Percentiles rank a stretch among this genome's conserved stretches.
Evolutionary conservation across 2,329 filamentous ascomycete genomes (phyloP).

Genomic region (Aspergillus alliaceus): DNA sequence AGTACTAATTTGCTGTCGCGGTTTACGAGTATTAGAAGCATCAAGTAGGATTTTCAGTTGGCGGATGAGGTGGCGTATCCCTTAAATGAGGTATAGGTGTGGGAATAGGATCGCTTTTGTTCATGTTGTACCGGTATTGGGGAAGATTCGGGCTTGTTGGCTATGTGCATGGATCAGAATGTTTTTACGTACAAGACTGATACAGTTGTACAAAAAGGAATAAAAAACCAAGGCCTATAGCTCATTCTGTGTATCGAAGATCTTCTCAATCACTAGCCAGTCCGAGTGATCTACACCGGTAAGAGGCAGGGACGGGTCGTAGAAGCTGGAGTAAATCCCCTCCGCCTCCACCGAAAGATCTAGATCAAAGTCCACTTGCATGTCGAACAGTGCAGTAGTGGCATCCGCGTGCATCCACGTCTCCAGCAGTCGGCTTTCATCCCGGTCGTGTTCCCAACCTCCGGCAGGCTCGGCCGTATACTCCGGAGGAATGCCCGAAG

Average conservation of each 20-base stretch:
- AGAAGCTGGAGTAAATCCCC: constrained; percentile 23
- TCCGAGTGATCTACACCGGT: constrained; percentile 23
- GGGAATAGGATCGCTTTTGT: too few relatives aligned
- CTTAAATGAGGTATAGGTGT: neutral
- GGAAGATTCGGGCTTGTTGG: too few relatives aligned
- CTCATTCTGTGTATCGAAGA: constrained; percentile 9
- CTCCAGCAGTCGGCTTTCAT: constrained; percentile 16
- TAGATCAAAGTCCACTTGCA: constrained; percentile 15
- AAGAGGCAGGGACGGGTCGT: constrained; percentile 19
- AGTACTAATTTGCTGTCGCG: neutral
- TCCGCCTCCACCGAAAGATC: constrained; percentile 20
- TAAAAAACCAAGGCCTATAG: neutral
- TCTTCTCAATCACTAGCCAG: constrained; percentile 25
- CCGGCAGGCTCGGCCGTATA: neutral
- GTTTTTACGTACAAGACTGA: neutral
- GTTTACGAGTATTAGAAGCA: neutral
- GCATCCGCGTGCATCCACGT: constrained; percentile 5
- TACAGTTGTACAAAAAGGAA: neutral
- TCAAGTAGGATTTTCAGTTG: neutral
- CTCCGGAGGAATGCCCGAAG: neutral
- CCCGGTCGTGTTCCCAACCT: neutral
- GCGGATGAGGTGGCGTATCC: neutral
- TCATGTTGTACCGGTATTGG: too few relatives aligned
- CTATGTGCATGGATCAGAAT: too few relatives aligned
- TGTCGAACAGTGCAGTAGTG: constrained; percentile 10